These are phyloP conservation scores for Yamadazyma sp. DNA, from an alignment of 1,139 yeast species.

Conservation along the genomic window DNA sequence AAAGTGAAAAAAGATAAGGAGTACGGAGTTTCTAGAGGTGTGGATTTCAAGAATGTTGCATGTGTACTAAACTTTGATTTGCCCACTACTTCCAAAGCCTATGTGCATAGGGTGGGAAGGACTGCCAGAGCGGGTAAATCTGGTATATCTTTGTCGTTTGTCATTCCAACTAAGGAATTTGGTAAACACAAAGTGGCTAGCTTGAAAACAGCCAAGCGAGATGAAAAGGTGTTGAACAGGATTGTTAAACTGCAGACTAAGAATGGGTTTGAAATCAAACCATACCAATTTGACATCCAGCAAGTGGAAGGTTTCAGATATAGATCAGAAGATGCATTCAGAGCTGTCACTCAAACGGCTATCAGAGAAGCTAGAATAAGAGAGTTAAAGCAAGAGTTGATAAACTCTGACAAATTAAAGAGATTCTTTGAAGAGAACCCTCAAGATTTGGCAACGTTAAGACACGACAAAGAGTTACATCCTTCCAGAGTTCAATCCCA, in stretches of 20 bases:
- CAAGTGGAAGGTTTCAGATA: conserved; percentile 96
- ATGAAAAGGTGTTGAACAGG: conserved; percentile 79
- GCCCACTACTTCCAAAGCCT: conserved; percentile 86
- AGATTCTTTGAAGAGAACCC: conserved; percentile 98
- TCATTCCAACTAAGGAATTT: conserved; percentile 77
- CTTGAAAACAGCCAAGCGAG: conserved; percentile 69
- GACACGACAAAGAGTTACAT: conserved; percentile 90
- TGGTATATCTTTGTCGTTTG: conserved; percentile 94
- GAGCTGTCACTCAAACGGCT: conserved; percentile 88
- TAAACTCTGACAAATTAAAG: conserved; percentile 86
- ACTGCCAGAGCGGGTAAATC: conserved; percentile 97
- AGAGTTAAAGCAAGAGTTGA: conserved; percentile 84
- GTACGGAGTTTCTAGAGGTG: conserved; percentile 95
- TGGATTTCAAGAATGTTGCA: conserved; percentile 93
- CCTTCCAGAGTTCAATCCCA: conserved; percentile 82
- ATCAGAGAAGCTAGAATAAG: conserved; percentile 91
- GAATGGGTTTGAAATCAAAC: conserved; percentile 69
- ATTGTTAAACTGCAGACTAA: conserved; percentile 76
- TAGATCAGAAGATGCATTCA: conserved; percentile 95
- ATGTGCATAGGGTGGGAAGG: conserved; percentile 93
- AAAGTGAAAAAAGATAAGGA: conserved; percentile 59
- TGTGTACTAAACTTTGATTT: conserved; percentile 95
- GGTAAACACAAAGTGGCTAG: conserved; percentile 88
- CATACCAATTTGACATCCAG: conserved; percentile 87
- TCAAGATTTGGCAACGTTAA: conserved; percentile 82